A percentile compares a stretch with the other conserved stretches of the same genome.
These are phyloP conservation scores for Helenozyma rhizophorensis DNA, from an alignment of 805 yeast genomes.

Conservation along the genomic window DNA sequence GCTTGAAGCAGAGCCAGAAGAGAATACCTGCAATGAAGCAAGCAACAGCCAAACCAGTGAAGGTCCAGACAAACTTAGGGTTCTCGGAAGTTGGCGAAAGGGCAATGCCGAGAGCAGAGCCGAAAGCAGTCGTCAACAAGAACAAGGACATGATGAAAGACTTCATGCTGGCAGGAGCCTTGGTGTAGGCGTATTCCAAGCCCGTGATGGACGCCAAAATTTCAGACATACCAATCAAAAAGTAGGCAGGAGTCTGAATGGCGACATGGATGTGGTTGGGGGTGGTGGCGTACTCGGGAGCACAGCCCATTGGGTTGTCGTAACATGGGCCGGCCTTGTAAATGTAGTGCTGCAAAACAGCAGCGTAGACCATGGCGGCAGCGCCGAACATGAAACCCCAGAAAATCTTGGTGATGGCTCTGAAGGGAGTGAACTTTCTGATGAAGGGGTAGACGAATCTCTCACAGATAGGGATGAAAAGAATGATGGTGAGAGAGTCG, in stretches of 20 bases:
- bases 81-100: conserved; percentile 61
- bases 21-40: conserved; percentile 54
- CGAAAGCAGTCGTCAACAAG: conserved; percentile 69
- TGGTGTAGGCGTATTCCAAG: conserved; percentile 77
- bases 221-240: conserved; percentile 69
- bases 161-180: conserved; percentile 70
- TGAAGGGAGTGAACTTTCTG: conserved; percentile 49
- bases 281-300: conserved; percentile 26
- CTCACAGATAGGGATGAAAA: conserved; percentile 71
- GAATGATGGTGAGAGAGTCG: conserved; percentile 69
- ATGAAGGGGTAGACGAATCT: conserved; percentile 46
- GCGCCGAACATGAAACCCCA: conserved; percentile 66
- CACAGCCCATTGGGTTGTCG: conserved; percentile 55
- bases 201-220: conserved; percentile 80
- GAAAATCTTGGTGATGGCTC: conserved; percentile 68
- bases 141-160: conserved; percentile 62
- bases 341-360: conserved; percentile 66
- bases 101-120: conserved; percentile 74
- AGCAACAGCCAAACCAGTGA: conserved; percentile 56
- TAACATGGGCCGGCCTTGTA: conserved; percentile 74
- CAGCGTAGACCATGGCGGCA: conserved; percentile 68
- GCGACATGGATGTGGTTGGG: conserved; percentile 64
- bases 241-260: conserved; percentile 67
- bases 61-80: conserved; percentile 70
- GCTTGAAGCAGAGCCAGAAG: conserved; percentile 59